Evolutionary conservation across 2,329 filamentous ascomycete species (phyloP).

Genomic region (Elsinoe arachidis): DNA sequence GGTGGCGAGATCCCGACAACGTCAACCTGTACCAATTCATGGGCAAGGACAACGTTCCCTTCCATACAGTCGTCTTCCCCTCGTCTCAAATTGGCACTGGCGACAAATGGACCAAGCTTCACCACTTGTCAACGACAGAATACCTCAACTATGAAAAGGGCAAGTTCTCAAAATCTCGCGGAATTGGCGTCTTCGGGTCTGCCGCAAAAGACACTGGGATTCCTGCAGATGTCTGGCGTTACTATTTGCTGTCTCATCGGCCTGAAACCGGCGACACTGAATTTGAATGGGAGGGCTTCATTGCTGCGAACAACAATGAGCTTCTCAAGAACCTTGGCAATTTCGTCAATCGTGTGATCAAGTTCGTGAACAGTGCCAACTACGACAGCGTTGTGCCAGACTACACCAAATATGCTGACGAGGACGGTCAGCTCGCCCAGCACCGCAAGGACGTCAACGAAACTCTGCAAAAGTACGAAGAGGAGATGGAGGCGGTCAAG

Average conservation of each 20-base stretch:
- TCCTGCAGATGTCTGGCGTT: constrained; percentile 81
- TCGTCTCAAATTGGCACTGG: constrained; percentile 74
- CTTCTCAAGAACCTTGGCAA: constrained; percentile 66
- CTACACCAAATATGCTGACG: constrained; percentile 32
- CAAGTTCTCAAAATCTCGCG: constrained; percentile 88
- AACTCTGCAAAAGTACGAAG: constrained; percentile 57
- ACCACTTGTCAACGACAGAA: constrained; percentile 82
- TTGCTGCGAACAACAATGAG: constrained; percentile 79
- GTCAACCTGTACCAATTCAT: constrained; percentile 91
- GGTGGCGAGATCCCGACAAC: constrained; percentile 86
- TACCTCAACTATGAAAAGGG: constrained; percentile 81
- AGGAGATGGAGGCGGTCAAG: constrained; percentile 61
- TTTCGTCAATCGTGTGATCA: constrained; percentile 51
- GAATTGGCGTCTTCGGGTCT: constrained; percentile 84
- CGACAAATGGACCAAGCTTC: constrained; percentile 81
- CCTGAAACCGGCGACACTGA: constrained; percentile 82
- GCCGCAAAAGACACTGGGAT: constrained; percentile 81
- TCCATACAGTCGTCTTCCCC: constrained; percentile 89
- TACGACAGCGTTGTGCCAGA: constrained; percentile 63
- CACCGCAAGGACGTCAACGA: constrained; percentile 56
- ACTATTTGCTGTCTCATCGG: constrained; percentile 76
- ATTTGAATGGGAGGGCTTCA: constrained; percentile 82
- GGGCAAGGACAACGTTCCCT: constrained; percentile 83
- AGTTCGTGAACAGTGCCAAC: constrained; percentile 62
- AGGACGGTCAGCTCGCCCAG: constrained; percentile 23